Evolutionary conservation across 192 early-diverging fungal genomes (phyloP).

Genomic region (Neocallimastix lanati): DNA sequence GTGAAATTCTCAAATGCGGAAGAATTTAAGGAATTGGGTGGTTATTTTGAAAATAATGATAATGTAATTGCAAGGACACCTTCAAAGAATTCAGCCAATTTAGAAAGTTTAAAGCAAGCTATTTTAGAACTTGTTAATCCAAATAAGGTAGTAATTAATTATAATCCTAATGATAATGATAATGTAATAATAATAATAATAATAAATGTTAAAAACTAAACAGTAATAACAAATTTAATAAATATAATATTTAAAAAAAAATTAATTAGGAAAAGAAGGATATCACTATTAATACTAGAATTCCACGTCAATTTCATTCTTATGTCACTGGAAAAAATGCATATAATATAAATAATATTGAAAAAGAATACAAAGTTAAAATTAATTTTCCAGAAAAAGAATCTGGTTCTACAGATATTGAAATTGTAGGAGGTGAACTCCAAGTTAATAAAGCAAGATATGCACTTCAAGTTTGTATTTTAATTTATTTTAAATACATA

Average conservation of each 20-base stretch:
- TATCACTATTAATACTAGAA: background rate
- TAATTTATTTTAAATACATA: no score
- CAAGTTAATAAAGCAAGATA: background rate
- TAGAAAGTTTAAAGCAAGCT: constrained; percentile 12
- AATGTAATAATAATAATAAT: no score
- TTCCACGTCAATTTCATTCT: background rate
- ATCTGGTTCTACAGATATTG: background rate
- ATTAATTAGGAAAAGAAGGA: background rate
- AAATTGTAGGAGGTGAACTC: background rate
- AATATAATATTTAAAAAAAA: no score
- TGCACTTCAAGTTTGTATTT: background rate
- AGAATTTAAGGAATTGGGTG: constrained; percentile 48
- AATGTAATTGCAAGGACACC: constrained; percentile 72
- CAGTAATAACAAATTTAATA: no score
- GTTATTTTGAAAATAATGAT: constrained; percentile 60
- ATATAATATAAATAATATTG: background rate
- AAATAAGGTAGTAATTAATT: background rate
- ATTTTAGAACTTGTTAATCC: background rate
- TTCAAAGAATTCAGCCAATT: constrained; percentile 44
- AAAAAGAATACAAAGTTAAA: background rate
- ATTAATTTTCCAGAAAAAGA: constrained; percentile 1
- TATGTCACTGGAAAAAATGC: background rate
- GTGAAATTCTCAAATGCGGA: constrained; percentile 69
- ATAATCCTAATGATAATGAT: no score
- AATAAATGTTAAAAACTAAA: no score